Evolutionary conservation across 352 stramenopile genomes (phyloP), one percentile per base, ranked within the genome.

Genomic region (Pythium oligandrum): DNA sequence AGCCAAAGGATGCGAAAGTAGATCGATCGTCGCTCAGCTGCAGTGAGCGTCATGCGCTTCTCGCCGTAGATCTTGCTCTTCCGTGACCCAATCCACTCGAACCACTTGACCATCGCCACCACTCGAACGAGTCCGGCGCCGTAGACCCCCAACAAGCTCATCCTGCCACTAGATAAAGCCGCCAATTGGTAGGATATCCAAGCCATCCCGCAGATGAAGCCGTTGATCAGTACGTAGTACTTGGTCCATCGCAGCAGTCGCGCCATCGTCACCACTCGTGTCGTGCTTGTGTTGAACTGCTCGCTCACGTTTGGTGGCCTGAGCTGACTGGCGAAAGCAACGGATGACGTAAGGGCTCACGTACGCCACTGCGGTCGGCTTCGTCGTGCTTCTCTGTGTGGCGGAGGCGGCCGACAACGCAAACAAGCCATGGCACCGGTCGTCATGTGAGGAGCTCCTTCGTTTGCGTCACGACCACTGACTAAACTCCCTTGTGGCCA

Each of bases 211-310:
- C 67, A 86, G 59, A 90, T 90, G 64, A 93, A 93, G 12, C 71
- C 68, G 55, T 93, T 93, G 64, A 93, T 88, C 53, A 93, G 46
- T 12, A 63, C 48, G 69, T 93, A 93, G 65, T 83, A 93, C 70
- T 89, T 91, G 63, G 67, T 68, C 35, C 76, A 73, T 36, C 83
- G 75, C 57, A 73, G 60, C 32, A 77, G 11, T 2, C 65, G 60
- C 49, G 63, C 48, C 4, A 45, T 9, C 26, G 12, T 34, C 17
- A 26, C 17, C 17, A 26, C 17, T 26, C 17, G 17, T 26, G 17
- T 26, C 17, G 0, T 26, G 17, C 17, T 26, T 26, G 17, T 26
- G 17, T 26, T 26, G 17, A 26, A 26, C 17, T 26, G 17, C 17
- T 26, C 17, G 17, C 17, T 26, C 17, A 26, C 17, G 17, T 26